Percentiles rank a stretch among this genome's conserved stretches.
phyloP scores from a whole-genome alignment of 805 yeast species.

The Myxozyma neglecta region DNA sequence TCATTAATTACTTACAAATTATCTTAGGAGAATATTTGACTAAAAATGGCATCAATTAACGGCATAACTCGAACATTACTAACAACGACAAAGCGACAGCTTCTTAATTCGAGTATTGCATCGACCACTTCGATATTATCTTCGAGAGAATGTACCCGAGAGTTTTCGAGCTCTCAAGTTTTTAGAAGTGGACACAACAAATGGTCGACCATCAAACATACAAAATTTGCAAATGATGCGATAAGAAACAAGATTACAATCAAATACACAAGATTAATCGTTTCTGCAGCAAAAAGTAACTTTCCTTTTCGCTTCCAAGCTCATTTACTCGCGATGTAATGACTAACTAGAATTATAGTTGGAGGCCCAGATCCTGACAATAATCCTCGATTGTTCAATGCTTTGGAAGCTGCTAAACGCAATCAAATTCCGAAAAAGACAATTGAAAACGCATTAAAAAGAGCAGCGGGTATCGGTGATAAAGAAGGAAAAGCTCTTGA shows the following conservation, averaged over 20 bases:
- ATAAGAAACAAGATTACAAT: constrained; percentile 67
- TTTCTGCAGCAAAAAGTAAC: constrained; percentile 62
- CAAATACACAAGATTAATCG: constrained; percentile 69
- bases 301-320: background rate
- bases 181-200: constrained; percentile 77
- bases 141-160: background rate
- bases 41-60: background rate
- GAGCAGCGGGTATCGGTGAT: constrained; percentile 71
- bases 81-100: background rate
- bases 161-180: background rate
- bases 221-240: constrained; percentile 89
- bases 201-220: constrained; percentile 94
- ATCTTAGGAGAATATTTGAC: background rate
- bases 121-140: background rate
- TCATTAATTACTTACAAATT: no score
- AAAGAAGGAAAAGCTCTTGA: constrained; percentile 47
- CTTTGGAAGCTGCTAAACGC: constrained; percentile 75
- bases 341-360: constrained; percentile 34
- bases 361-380: constrained; percentile 66
- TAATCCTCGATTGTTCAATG: constrained; percentile 63
- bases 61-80: background rate
- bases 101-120: background rate
- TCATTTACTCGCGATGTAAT: background rate
- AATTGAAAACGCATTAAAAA: constrained; percentile 80
- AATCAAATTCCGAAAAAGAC: constrained; percentile 78